Evolutionary conservation across 1,284 basidiomycete genomes (phyloP).

Genomic region (Afroboletus lepidellus): DNA sequence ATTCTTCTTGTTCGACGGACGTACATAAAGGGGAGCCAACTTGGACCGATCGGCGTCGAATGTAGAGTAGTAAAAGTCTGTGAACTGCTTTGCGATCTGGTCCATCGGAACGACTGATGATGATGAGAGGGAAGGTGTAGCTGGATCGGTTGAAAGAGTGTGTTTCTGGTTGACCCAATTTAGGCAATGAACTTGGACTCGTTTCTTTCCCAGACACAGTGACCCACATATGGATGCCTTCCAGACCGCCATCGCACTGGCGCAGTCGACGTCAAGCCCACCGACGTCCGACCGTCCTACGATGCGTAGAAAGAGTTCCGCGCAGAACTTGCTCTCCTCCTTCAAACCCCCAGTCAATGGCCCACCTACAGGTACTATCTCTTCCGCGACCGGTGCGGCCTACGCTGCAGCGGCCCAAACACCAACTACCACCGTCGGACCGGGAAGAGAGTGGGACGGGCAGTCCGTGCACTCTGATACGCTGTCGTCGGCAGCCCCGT

Average conservation of each 20-base stretch:
- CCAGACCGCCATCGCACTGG: constrained; percentile 4
- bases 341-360: constrained; percentile 50
- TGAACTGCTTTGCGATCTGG: constrained; percentile 65
- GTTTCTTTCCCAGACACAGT: background rate
- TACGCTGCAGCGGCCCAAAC: constrained; percentile 35
- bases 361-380: constrained; percentile 31
- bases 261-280: too few relatives aligned
- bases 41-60: constrained; percentile 63
- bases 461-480: constrained; percentile 59
- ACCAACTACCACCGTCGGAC: constrained; percentile 43
- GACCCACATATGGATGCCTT: constrained; percentile 18
- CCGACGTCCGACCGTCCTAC: constrained; percentile 46
- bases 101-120: constrained; percentile 58
- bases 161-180: constrained; percentile 19
- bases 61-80: constrained; percentile 70
- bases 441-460: constrained; percentile 66
- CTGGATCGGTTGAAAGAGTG: constrained; percentile 4
- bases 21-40: constrained; percentile 71
- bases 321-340: constrained; percentile 76
- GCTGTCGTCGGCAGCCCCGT: constrained; percentile 34
- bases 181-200: background rate
- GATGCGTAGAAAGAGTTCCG: constrained; percentile 81
- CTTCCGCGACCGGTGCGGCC: constrained; percentile 35
- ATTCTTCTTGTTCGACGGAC: constrained; percentile 31
- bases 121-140: constrained; percentile 2